These are phyloP conservation scores for Mycosarcoma mackinlayi DNA, from an alignment of 1,284 basidiomycete genomes.

Conservation along the genomic window DNA sequence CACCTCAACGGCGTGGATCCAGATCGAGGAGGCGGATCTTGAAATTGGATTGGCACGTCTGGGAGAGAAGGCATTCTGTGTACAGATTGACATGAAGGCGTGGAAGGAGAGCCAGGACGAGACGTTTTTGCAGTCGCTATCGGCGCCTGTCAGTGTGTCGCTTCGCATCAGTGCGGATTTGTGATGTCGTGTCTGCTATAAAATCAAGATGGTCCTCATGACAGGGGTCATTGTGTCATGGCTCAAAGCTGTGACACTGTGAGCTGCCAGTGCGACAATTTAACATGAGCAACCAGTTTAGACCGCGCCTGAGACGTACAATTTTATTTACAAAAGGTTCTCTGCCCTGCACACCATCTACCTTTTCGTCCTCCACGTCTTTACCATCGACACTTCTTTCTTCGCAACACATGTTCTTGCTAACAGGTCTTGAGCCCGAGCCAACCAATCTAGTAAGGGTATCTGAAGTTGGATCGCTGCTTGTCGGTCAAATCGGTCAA, in stretches of 20 bases:
- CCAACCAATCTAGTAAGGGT: slow-evolving; percentile 61
- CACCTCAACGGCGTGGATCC: slow-evolving; percentile 24
- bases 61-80: slow-evolving; percentile 4
- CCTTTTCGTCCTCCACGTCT: background rate
- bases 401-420: background rate
- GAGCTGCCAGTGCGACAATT: too few relatives aligned
- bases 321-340: too few relatives aligned
- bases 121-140: slow-evolving; percentile 16
- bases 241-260: too few relatives aligned
- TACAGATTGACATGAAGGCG: slow-evolving; percentile 21
- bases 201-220: too few relatives aligned
- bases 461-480: slow-evolving; percentile 62
- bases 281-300: too few relatives aligned
- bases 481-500: slow-evolving; percentile 66
- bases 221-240: too few relatives aligned
- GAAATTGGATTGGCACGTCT: background rate
- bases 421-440: background rate
- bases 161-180: slow-evolving; percentile 8
- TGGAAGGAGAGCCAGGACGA: slow-evolving; percentile 24
- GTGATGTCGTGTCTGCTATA: too few relatives aligned
- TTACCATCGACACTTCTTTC: too few relatives aligned
- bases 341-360: too few relatives aligned
- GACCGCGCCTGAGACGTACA: too few relatives aligned
- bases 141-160: slow-evolving; percentile 17
- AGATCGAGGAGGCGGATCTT: slow-evolving; percentile 5